Evolutionary conservation across 805 yeast genomes (phyloP).

Genomic region (Scheffersomyces amazonensis): DNA sequence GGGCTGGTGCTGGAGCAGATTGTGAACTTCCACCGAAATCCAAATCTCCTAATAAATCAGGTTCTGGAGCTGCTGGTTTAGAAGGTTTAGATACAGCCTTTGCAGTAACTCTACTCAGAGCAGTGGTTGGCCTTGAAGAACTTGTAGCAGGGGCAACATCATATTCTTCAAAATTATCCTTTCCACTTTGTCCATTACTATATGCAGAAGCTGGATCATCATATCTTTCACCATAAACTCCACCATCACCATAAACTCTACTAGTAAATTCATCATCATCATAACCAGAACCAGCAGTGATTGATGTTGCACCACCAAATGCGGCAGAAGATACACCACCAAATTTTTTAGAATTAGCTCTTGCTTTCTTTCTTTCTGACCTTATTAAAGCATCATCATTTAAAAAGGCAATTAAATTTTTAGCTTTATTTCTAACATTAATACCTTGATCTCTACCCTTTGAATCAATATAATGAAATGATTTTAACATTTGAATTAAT

Average conservation of each 20-base stretch:
- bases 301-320: slow-evolving; percentile 48
- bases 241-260: slow-evolving; percentile 69
- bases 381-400: slow-evolving; percentile 76
- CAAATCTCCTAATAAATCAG: slow-evolving; percentile 50
- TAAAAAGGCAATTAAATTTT: slow-evolving; percentile 66
- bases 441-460: slow-evolving; percentile 96
- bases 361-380: slow-evolving; percentile 85
- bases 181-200: slow-evolving; percentile 30
- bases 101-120: slow-evolving; percentile 33
- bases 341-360: slow-evolving; percentile 78
- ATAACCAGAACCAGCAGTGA: slow-evolving; percentile 32
- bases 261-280: slow-evolving; percentile 50
- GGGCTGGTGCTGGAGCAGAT: no score
- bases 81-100: slow-evolving; percentile 21
- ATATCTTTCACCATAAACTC: slow-evolving; percentile 64
- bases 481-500: slow-evolving; percentile 80
- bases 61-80: slow-evolving; percentile 29
- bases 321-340: slow-evolving; percentile 65
- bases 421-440: slow-evolving; percentile 89
- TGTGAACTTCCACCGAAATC: slow-evolving; percentile 36
- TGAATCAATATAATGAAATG: slow-evolving; percentile 91
- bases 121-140: slow-evolving; percentile 34
- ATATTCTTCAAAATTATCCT: slow-evolving; percentile 58
- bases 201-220: slow-evolving; percentile 54
- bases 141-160: slow-evolving; percentile 37